These are phyloP conservation scores for Lasiosphaeris hirsuta DNA, from an alignment of 495 filamentous ascomycete species.

Conservation along the genomic window DNA sequence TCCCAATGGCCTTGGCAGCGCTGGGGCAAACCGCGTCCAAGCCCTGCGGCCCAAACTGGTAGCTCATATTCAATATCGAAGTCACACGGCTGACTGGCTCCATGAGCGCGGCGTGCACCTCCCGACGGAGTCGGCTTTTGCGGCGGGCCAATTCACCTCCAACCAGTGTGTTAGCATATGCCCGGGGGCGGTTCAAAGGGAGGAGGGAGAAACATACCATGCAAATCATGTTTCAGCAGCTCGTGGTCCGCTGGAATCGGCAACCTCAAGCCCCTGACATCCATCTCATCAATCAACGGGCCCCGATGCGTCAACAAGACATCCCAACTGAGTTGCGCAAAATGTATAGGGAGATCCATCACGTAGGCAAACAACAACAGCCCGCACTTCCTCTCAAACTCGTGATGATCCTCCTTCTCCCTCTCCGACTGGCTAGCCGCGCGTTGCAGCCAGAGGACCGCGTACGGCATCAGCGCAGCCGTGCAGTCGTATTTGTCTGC, in stretches of 20 bases:
- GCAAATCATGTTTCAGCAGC: slow-evolving; percentile 13
- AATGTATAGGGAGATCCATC: slow-evolving; percentile 14
- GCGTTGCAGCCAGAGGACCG: slow-evolving; percentile 19
- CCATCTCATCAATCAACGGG: slow-evolving; percentile 12
- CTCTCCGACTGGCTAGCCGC: not conserved
- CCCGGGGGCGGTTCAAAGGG: too few species aligned
- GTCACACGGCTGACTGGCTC: slow-evolving; percentile 13
- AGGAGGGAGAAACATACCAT: slow-evolving; percentile 8
- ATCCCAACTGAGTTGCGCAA: slow-evolving; percentile 16
- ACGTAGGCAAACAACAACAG: slow-evolving; percentile 20
- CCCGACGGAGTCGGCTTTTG: slow-evolving; percentile 17
- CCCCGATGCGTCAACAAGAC: slow-evolving; percentile 14
- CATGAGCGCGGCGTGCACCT: slow-evolving; percentile 14
- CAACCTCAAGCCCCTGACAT: slow-evolving; percentile 12
- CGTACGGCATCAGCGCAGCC: slow-evolving; percentile 12
- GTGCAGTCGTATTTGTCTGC: slow-evolving; percentile 19
- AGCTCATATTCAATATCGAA: not conserved
- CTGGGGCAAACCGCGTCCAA: slow-evolving; percentile 4
- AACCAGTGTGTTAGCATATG: too few species aligned
- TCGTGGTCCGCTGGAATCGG: slow-evolving; percentile 15
- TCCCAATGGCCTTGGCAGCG: slow-evolving; percentile 14
- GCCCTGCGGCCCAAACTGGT: not conserved
- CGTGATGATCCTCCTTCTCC: slow-evolving; percentile 3
- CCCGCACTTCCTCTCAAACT: slow-evolving; percentile 4
- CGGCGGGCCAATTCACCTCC: slow-evolving; percentile 15